A percentile compares a stretch with the other conserved stretches of the same genome.
These are phyloP conservation scores for Typha latifolia DNA, from an alignment of 176 grass and related monocot species.

Conservation along the genomic window DNA sequence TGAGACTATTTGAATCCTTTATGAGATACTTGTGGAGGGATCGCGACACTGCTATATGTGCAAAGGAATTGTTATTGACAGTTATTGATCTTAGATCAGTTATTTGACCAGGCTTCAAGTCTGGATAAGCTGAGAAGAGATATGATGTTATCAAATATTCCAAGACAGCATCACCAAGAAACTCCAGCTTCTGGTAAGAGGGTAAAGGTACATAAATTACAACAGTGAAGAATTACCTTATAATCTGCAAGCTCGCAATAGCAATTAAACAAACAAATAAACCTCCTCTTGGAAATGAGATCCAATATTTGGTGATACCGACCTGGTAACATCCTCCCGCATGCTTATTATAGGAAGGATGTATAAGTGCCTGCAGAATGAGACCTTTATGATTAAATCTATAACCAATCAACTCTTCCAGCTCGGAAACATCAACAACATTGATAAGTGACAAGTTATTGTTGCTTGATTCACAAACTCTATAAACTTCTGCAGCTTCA, in stretches of 20 bases:
- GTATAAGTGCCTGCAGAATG: slow-evolving; percentile 71
- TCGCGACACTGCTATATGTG: slow-evolving; percentile 48
- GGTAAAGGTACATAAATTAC: slow-evolving; percentile 7
- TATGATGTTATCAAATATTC: slow-evolving; percentile 96
- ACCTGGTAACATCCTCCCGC: slow-evolving; percentile 95
- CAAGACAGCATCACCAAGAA: slow-evolving; percentile 93
- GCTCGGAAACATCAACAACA: slow-evolving; percentile 32
- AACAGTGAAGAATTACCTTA: neutral
- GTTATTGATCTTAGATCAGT: slow-evolving; percentile 80
- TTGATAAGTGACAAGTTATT: slow-evolving; percentile 57
- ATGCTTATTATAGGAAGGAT: slow-evolving; percentile 77
- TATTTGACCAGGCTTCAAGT: slow-evolving; percentile 88
- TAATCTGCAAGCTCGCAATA: neutral
- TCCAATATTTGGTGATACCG: neutral
- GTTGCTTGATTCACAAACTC: slow-evolving; percentile 41
- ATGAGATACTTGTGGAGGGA: slow-evolving; percentile 75
- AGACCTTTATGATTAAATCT: slow-evolving; percentile 63
- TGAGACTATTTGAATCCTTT: slow-evolving; percentile 62
- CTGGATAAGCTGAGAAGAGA: slow-evolving; percentile 71
- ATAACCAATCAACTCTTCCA: slow-evolving; percentile 64
- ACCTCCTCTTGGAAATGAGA: neutral
- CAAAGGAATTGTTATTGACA: slow-evolving; percentile 70
- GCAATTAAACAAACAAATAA: neutral
- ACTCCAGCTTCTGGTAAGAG: slow-evolving; percentile 79
- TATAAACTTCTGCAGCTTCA: slow-evolving; percentile 46